Conservation (phyloP, 2,329 filamentous ascomycete species). For the Sclerotinia sclerotiorum region DNA sequence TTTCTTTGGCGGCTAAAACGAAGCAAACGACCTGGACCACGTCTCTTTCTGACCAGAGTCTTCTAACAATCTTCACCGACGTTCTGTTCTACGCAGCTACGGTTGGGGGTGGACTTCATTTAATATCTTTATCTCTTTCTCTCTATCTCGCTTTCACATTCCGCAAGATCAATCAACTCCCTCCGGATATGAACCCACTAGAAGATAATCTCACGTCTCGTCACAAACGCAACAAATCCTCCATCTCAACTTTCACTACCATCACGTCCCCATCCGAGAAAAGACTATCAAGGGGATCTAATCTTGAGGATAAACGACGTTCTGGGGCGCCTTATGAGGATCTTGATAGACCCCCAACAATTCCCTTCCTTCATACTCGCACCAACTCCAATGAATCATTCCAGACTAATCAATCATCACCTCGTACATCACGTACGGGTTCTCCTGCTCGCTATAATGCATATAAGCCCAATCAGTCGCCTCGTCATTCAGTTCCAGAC, state of each 20-base stretch:
- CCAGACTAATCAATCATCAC: conserved; percentile 52
- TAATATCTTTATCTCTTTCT: conserved; percentile 68
- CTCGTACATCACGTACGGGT: conserved; percentile 54
- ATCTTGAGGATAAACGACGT: conserved; percentile 45
- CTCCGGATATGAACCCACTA: conserved; percentile 93
- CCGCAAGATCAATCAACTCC: conserved; percentile 75
- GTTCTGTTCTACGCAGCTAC: conserved; percentile 69
- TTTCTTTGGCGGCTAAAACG: conserved; percentile 48
- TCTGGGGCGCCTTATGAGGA: conserved; percentile 49
- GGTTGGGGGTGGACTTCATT: conserved; percentile 64
- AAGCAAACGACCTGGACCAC: conserved; percentile 60
- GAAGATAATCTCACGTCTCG: conserved; percentile 81
- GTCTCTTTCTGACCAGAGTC: conserved; percentile 56
- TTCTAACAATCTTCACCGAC: conserved; percentile 60
- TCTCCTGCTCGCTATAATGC: conserved; percentile 55
- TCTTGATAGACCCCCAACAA: conserved; percentile 51
- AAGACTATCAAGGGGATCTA: conserved; percentile 50
- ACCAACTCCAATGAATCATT: conserved; percentile 59
- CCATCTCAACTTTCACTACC: conserved; percentile 35
- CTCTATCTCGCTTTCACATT: conserved; percentile 77
- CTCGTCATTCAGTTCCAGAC: conserved; percentile 48
- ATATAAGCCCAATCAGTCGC: conserved; percentile 49
- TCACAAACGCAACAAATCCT: conserved; percentile 73
- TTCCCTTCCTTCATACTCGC: conserved; percentile 82
- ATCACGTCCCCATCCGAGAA: conserved; percentile 53